Conservation (phyloP, 495 filamentous ascomycete genomes). For the Ascodesmis nigricans region DNA sequence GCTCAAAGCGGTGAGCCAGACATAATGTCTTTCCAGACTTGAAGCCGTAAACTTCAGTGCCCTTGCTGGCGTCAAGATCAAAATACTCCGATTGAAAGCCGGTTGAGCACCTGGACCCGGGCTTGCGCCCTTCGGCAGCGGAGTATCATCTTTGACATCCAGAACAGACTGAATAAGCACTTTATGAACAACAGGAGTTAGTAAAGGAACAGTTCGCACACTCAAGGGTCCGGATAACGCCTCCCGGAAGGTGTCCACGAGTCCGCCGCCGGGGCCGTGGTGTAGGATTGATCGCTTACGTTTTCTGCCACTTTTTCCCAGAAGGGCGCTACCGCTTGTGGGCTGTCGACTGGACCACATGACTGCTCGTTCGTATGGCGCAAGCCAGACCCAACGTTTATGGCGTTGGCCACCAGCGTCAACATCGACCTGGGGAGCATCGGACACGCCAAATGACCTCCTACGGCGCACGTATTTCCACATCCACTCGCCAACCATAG, state of each 20-base stretch:
- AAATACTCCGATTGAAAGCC: slow-evolving; percentile 78
- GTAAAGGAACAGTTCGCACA: no score
- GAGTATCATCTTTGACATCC: slow-evolving; percentile 89
- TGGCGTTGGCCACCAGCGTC: slow-evolving; percentile 41
- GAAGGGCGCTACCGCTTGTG: slow-evolving; percentile 57
- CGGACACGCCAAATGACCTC: slow-evolving; percentile 72
- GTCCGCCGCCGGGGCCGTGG: slow-evolving; percentile 18
- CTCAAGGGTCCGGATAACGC: slow-evolving; percentile 21
- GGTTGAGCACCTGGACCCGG: slow-evolving; percentile 24
- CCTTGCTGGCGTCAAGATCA: slow-evolving; percentile 80
- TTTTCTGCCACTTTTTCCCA: slow-evolving; percentile 92
- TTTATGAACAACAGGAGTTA: no score
- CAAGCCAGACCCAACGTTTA: slow-evolving; percentile 96
- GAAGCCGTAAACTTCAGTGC: slow-evolving; percentile 88
- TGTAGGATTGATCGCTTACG: slow-evolving; percentile 37
- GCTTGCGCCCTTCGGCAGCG: slow-evolving; percentile 47
- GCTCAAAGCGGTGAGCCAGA: slow-evolving; percentile 84
- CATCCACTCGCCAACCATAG: slow-evolving; percentile 99
- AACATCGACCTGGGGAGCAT: slow-evolving; percentile 33
- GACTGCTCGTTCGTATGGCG: slow-evolving; percentile 82
- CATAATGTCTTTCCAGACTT: slow-evolving; percentile 65
- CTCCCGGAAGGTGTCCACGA: slow-evolving; percentile 14
- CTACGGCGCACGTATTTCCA: slow-evolving; percentile 89
- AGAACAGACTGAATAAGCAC: slow-evolving; percentile 89
- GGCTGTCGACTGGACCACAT: slow-evolving; percentile 99